Evolutionary conservation across 257 asterid species (phyloP).

Genomic region (Oldenlandia corymbosa): DNA sequence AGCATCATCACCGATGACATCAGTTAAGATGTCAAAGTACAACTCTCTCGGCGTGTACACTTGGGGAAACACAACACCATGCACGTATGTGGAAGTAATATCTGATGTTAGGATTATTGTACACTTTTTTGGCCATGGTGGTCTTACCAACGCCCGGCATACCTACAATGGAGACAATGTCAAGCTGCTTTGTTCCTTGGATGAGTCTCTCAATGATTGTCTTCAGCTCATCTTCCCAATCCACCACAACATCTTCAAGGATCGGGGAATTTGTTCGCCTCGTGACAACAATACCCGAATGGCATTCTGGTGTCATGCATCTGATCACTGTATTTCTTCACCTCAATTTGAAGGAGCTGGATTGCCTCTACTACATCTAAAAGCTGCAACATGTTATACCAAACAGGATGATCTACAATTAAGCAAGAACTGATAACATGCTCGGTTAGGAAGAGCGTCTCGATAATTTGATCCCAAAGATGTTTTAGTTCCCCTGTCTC

Average conservation of each 20-base stretch:
- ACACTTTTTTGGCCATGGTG: neutral
- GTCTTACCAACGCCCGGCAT: conserved; percentile 7
- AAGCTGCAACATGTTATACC: neutral
- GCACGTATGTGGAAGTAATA: conserved; percentile 1
- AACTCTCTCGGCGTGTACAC: neutral
- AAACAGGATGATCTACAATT: neutral
- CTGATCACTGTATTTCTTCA: neutral
- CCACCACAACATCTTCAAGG: conserved; percentile 4
- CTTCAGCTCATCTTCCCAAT: conserved; percentile 2
- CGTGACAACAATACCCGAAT: neutral
- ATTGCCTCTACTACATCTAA: neutral
- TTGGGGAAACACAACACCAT: conserved; percentile 8
- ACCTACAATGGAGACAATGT: conserved; percentile 5
- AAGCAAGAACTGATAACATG: neutral
- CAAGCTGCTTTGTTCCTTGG: neutral
- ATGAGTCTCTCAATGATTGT: neutral
- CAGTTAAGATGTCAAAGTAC: no score
- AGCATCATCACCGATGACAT: no score
- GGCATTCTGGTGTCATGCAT: neutral
- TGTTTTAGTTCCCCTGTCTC: neutral
- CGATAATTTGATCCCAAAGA: neutral
- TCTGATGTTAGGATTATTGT: neutral
- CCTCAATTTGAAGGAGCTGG: neutral
- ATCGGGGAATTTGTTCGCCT: neutral
- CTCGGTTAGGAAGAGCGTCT: neutral